A percentile compares a stretch with the other conserved stretches of the same genome.
These are phyloP conservation scores for Knoxdaviesia capensis DNA, from an alignment of 2,329 filamentous ascomycete genomes.

Conservation along the genomic window DNA sequence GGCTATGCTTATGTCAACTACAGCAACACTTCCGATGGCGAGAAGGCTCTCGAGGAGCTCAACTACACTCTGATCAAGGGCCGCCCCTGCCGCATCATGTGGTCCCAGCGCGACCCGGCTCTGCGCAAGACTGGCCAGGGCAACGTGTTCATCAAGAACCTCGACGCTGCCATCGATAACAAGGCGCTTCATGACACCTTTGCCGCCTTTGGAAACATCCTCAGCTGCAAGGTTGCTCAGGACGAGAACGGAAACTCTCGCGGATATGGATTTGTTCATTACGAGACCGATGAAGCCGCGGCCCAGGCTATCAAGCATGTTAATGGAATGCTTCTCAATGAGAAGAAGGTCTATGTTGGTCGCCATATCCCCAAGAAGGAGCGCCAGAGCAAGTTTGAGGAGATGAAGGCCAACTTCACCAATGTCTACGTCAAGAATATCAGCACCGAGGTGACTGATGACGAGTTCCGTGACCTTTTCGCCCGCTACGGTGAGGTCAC, in stretches of 20 bases:
- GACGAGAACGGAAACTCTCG: conserved; percentile 95
- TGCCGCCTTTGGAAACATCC: conserved; percentile 94
- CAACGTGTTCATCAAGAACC: conserved; percentile 99
- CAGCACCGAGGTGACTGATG: conserved; percentile 62
- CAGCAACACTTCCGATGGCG: conserved; percentile 89
- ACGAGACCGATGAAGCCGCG: conserved; percentile 96
- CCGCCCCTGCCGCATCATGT: conserved; percentile 99
- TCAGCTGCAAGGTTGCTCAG: conserved; percentile 98
- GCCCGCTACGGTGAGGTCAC: conserved; percentile 87
- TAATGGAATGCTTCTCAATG: conserved; percentile 98
- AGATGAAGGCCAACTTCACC: conserved; percentile 99
- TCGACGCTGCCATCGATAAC: conserved; percentile 97
- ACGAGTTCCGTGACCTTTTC: conserved; percentile 87
- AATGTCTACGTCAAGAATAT: conserved; percentile 99
- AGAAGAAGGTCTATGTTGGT: conserved; percentile 99
- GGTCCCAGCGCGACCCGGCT: conserved; percentile 97
- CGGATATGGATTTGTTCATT: conserved; percentile 98
- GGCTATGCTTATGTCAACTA: conserved; percentile 99
- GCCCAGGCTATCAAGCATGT: conserved; percentile 97
- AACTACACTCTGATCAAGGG: conserved; percentile 99
- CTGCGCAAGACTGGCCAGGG: conserved; percentile 98
- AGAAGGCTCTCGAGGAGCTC: conserved; percentile 95
- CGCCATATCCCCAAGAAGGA: conserved; percentile 99
- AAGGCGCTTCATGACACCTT: conserved; percentile 99
- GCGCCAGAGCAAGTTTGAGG: conserved; percentile 99